Evolutionary conservation across 805 yeast genomes (phyloP).

Genomic region (Naumovozyma dairenensis): DNA sequence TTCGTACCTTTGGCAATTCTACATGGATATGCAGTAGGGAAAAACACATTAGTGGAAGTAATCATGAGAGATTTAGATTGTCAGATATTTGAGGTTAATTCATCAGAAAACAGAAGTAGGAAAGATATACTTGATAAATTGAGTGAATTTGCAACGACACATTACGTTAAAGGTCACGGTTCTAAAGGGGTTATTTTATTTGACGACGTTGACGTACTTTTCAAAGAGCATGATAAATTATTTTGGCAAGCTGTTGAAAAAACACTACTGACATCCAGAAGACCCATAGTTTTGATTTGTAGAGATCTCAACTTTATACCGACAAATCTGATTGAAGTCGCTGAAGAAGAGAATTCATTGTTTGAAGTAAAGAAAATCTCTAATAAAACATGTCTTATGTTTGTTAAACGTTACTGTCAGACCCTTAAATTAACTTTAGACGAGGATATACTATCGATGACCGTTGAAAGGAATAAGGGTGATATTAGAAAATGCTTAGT

Average conservation of each 20-base stretch:
- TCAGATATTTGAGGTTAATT: slow-evolving; percentile 71
- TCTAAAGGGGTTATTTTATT: slow-evolving; percentile 61
- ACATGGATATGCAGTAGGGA: slow-evolving; percentile 70
- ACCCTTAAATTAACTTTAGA: slow-evolving; percentile 29
- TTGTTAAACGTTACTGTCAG: slow-evolving; percentile 27
- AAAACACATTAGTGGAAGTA: slow-evolving; percentile 64
- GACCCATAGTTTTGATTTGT: slow-evolving; percentile 67
- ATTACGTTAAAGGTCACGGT: slow-evolving; percentile 48
- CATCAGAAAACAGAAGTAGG: slow-evolving; percentile 62
- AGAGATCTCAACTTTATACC: slow-evolving; percentile 42
- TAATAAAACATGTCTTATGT: slow-evolving; percentile 23
- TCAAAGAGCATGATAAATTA: slow-evolving; percentile 61
- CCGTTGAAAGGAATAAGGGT: slow-evolving; percentile 21
- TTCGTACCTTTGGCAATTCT: slow-evolving; percentile 58
- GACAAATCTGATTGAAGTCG: slow-evolving; percentile 35
- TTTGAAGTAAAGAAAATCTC: slow-evolving; percentile 24
- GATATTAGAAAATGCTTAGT: slow-evolving; percentile 43
- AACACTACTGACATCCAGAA: slow-evolving; percentile 47
- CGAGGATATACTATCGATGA: slow-evolving; percentile 19
- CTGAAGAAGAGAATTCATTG: slow-evolving; percentile 34
- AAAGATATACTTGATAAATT: slow-evolving; percentile 57
- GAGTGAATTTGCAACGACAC: slow-evolving; percentile 76
- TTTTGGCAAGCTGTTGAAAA: slow-evolving; percentile 71
- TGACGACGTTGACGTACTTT: slow-evolving; percentile 79
- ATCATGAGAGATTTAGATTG: slow-evolving; percentile 53